Percentiles rank a stretch among this genome's conserved stretches.
phyloP scores from a whole-genome alignment of 345 rosid species.

The Eucalyptus fibrosa region DNA sequence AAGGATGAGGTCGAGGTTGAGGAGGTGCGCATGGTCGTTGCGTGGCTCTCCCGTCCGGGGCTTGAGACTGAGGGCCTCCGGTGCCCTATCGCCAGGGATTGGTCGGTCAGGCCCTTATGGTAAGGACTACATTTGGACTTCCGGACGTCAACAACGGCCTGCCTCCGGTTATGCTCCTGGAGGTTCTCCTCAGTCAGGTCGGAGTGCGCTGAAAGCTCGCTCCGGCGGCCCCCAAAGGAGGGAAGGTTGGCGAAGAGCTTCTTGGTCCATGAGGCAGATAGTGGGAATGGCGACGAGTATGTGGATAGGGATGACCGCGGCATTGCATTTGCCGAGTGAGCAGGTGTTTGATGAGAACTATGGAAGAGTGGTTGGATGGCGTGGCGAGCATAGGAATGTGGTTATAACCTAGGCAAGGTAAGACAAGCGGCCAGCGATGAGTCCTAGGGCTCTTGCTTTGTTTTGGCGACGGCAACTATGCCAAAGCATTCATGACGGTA shows the following conservation, averaged over 20 bases:
- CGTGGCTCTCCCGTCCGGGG: conserved; percentile 29
- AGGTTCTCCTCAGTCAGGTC: conserved; percentile 32
- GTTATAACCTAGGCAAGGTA: background rate
- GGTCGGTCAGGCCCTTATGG: conserved; percentile 36
- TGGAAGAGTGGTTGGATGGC: background rate
- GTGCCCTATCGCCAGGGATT: conserved; percentile 6
- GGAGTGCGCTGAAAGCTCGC: background rate
- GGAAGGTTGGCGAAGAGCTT: background rate
- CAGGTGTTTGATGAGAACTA: background rate
- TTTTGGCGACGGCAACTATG: background rate
- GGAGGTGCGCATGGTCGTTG: conserved; percentile 4
- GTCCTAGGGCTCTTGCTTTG: background rate
- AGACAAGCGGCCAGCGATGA: background rate
- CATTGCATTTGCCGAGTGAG: background rate
- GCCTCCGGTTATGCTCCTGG: conserved; percentile 26
- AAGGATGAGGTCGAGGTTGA: conserved; percentile 15
- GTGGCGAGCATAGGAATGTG: background rate
- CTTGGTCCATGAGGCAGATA: background rate
- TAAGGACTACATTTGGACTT: conserved; percentile 39
- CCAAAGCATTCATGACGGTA: background rate
- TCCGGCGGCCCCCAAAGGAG: background rate
- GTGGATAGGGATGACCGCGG: background rate
- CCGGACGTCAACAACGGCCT: background rate
- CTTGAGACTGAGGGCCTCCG: background rate
- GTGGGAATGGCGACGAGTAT: background rate